Base-by-base conservation (phyloP, 2,329 filamentous ascomycete species). In the Fusarium sublunatum region DNA sequence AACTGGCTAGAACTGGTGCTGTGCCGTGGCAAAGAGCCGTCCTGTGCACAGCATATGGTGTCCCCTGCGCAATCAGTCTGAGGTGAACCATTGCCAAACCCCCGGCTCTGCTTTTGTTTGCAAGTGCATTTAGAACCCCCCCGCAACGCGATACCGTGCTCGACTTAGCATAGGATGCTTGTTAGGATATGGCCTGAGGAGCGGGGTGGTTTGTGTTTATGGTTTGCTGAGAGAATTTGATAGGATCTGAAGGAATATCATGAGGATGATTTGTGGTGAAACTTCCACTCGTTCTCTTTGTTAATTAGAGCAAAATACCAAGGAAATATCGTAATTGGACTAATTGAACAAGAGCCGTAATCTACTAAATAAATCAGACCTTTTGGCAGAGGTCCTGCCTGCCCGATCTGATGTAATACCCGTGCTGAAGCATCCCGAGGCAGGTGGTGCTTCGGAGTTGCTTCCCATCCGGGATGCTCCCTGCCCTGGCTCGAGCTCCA, bases 401-500 rank as follows among this genome's bases (percentile, higher is more conserved):
- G 28, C 51, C 57, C 45, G 31, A 50, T 58, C 22, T 45, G 43
- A 65, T 52, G 43, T 53, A 47, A 42, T 36, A 59, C 62, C 53
- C 49, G 52, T 48, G 47, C 58, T 53, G 34, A 36, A 58, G 57
- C 40, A 58, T 65, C 52, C 47, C 53, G 61, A 58, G 41, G 62
- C 62, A 65, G 40, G 48, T 29, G 35, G 26, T 65, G 64, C 64
- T 36, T 61, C 64, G 64, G 64, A 67, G 47, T 59, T 54, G 49
- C 61, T 67, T 62, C 64, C 64, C 35, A 62, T 54, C 64, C 57
- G 40, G 64, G 60, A 46, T 60, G 47, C 32, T 44, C 63, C 62
- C 46, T 65, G 62, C 46, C 58, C 43, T 61, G 45, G 39, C 34
- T 28, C 54, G 38, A 51, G 63, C 53, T 49, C 62, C 63, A 43